Conservation (phyloP, 2,329 filamentous ascomycete species). For the Blastomyces emzantsi region DNA sequence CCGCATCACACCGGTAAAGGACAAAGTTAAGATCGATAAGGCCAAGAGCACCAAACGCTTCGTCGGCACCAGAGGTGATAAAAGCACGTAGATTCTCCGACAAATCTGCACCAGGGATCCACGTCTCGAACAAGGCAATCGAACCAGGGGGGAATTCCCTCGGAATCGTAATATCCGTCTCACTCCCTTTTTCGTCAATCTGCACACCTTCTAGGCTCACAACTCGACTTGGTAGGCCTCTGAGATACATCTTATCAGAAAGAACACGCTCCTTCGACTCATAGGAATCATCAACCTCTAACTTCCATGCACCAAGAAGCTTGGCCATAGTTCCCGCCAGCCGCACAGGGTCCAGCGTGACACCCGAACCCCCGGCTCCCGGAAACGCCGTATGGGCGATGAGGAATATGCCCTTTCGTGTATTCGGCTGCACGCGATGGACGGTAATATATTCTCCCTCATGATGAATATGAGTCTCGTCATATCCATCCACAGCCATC, state of each 20-base stretch:
- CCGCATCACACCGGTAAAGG: constrained; percentile 82
- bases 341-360: constrained; percentile 62
- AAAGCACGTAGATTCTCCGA: constrained; percentile 74
- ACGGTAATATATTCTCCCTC: constrained; percentile 95
- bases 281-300: constrained; percentile 74
- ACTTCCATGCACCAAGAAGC: constrained; percentile 80
- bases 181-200: constrained; percentile 61
- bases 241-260: constrained; percentile 61
- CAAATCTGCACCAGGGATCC: constrained; percentile 82
- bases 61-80: constrained; percentile 69
- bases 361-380: constrained; percentile 75
- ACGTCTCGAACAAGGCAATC: constrained; percentile 92
- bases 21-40: constrained; percentile 84
- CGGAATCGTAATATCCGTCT: constrained; percentile 70
- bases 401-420: constrained; percentile 86
- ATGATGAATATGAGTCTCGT: constrained; percentile 94
- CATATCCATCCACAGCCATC: constrained; percentile 92
- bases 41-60: constrained; percentile 65
- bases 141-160: constrained; percentile 86
- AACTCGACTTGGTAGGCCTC: constrained; percentile 76
- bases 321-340: constrained; percentile 77
- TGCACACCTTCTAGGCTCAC: constrained; percentile 63
- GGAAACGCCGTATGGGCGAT: constrained; percentile 96
- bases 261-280: constrained; percentile 57
- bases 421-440: constrained; percentile 85